Base-by-base conservation (phyloP, 1,284 basidiomycete genomes). In the Puccinia triticina region DNA sequence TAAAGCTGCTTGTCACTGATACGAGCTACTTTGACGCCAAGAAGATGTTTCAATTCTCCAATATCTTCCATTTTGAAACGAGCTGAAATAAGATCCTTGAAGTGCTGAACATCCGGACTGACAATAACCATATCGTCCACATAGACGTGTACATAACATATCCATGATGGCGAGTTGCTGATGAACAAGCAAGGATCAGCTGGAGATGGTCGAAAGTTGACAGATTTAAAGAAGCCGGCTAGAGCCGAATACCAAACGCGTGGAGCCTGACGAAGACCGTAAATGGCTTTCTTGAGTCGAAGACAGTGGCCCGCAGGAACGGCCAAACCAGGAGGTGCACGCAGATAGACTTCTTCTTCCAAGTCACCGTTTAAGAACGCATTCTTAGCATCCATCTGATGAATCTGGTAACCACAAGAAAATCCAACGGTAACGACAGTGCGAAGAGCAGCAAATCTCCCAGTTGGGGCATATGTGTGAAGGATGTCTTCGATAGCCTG, bases 81-180 rank as follows among this genome's bases (percentile, higher is more conserved):
- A 1, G 7, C 14, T 1, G 57, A 77, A n/a, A 77, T 77, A n/a
- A 77, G 53, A 5, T n/a, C 16, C 23, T 77, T 77, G 48, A 77
- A 77, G 1, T 34, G 23, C 16, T n/a, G 23, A 18, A 77, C 37
- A 26, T 77, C 37, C 1, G 23, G 48, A 12, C 53, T 40, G 34
- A 76, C 23, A n/a, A 59, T 59, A n/a, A 59, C 23, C 57, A 59
- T 59, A 4, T n/a, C 8, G 40, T 43, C 40, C 40, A 43, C 40
- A 12, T 43, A 43, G 7, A 43, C 40, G 12, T 43, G 40, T 7
- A 64, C 21, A 29, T 32, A 64, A 29, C 26, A 64, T n/a, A 32
- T 11, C 59, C 59, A 64, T 5, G 2, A 3, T n/a, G 59, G 29
- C 5, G 5, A 14, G 3, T 64, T 3, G 10, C 29, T 32, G 34